Evolutionary conservation across 768 basidiomycete genomes (phyloP), one percentile per base, ranked within the genome.

Genomic region (Xanthoconium purpureum): DNA sequence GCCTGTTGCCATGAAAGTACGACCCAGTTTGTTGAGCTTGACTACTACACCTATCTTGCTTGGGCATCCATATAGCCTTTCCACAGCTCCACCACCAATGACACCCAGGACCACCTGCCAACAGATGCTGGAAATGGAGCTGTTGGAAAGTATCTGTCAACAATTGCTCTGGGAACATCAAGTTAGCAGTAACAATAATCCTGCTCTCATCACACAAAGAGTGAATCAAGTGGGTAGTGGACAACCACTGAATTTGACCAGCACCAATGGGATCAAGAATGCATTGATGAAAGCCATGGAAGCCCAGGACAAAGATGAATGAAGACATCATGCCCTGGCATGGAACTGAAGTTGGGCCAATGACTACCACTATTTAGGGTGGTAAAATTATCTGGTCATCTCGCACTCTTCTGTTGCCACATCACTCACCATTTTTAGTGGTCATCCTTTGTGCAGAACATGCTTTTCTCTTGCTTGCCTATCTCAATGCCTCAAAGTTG

Each of bases 41-140:
- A 64, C 66, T 10, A 73, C 78, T 2, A 74, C 81, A 8, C 84
- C 88, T 2, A 84, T 86, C 47, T 81, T 84, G 1, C 69, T 89
- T 3, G 78, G 77, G 6, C 73, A 81, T 67, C 86, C 89, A 7
- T 89, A 91, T 72, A 88, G 89, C 63, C 79, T 92, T 28, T 90
- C 90, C 0, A 77, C 80, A 12, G 75, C 81, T 33, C 73, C 78
- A 0, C 75, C 82, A 17, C 89, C 90, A 3, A 87, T 88, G 61
- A 91, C 91, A 1, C 94, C 94, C 0, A 84, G 89, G 35, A 92
- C 94, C 42, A 94, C 91, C 3, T 81, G 93, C 3, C 78, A 90
- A 48, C 80, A 82, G 61, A 95, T 95, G 90, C 77, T 95, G 45
- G 78, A 85, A 52, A 88, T 85, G 5, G 94, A 96, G 71, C 76